Base-by-base conservation (phyloP, 768 basidiomycete genomes). In the Sarcomyxa edulis region DNA sequence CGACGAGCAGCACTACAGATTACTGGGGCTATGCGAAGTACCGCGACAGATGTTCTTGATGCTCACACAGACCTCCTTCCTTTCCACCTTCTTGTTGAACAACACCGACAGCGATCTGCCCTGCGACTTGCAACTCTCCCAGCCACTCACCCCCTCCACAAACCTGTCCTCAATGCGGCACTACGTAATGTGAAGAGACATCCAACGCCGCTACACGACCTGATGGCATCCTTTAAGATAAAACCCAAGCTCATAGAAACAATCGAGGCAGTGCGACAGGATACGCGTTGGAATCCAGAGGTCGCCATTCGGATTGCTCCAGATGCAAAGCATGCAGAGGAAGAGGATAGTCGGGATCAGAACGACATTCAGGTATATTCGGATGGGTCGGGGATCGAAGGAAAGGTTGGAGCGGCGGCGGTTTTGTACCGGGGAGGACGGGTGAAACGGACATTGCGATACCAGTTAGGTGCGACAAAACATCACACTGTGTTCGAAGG, bases 401-500 rank as follows among this genome's bases (percentile, higher is more conserved):
- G 37, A 3, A 21, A 23, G 12, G 24, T 39, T 15, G 37, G 37
- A 8, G 28, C 37, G 8, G 37, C 27, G 6, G 37, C 28, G 9
- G 37, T 39, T 11, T 37, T 59, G 6, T 37, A 43, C 28, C 23
- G 23, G 4, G 31, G 36, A 0, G 55, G 44, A 3, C 10, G 10
- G 23, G 9, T 14, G 10, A 24, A 9, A 12, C 33, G 25, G 11
- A 23, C 32, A 7, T 24, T 54, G 10, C 32, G 39, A n/a, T 42
- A 42, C 14, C 29, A 53, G n/a, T 42, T 64, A 2, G 55, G 57
- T 3, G 24, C 22, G 0, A 40, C 41, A 1, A 32, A 24, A 4
- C 36, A 52, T 7, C 55, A 60, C 42, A 56, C 49, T 1, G 55
- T 59, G 1, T 60, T 53, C 30, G 54, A 61, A 40, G 60, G 49